phyloP scores from a whole-genome alignment of 805 yeast genomes.

The Hanseniaspora lindneri region DNA sequence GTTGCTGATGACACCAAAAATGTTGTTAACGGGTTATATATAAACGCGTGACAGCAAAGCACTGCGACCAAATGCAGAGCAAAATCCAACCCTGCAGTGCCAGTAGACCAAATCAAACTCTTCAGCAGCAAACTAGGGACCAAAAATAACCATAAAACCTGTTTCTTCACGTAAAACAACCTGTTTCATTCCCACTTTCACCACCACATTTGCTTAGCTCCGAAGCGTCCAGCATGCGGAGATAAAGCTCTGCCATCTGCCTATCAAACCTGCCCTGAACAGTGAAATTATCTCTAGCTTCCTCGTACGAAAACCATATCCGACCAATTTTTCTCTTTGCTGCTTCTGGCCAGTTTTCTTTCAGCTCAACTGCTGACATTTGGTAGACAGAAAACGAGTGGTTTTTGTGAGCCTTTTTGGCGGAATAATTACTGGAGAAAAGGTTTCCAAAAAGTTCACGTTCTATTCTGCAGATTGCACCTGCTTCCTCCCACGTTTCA shows the following conservation, averaged over 20 bases:
- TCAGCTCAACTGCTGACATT: not conserved
- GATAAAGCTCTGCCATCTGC: not conserved
- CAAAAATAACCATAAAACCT: too few relatives aligned
- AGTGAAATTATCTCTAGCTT: not conserved
- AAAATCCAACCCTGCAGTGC: too few relatives aligned
- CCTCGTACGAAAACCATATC: not conserved
- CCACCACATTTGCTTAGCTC: too few relatives aligned
- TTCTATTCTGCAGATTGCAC: conserved; percentile 57
- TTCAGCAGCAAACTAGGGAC: too few relatives aligned
- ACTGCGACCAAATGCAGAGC: too few relatives aligned
- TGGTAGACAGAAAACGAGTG: conserved; percentile 7
- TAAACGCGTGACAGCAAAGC: too few relatives aligned
- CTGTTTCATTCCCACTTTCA: too few relatives aligned
- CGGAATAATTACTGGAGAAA: too few relatives aligned
- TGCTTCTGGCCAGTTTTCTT: conserved; percentile 2
- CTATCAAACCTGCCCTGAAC: not conserved
- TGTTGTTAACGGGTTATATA: too few relatives aligned
- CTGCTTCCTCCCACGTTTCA: conserved; percentile 98
- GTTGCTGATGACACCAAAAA: too few relatives aligned
- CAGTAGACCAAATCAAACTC: too few relatives aligned
- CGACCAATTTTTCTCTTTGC: not conserved
- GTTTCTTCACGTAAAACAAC: too few relatives aligned
- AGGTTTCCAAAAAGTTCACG: conserved; percentile 42
- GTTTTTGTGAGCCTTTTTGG: not conserved
- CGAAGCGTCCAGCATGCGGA: not conserved